Evolutionary conservation across 176 grass and related monocot genomes (phyloP).

Genomic region (Panicum miliaceum): DNA sequence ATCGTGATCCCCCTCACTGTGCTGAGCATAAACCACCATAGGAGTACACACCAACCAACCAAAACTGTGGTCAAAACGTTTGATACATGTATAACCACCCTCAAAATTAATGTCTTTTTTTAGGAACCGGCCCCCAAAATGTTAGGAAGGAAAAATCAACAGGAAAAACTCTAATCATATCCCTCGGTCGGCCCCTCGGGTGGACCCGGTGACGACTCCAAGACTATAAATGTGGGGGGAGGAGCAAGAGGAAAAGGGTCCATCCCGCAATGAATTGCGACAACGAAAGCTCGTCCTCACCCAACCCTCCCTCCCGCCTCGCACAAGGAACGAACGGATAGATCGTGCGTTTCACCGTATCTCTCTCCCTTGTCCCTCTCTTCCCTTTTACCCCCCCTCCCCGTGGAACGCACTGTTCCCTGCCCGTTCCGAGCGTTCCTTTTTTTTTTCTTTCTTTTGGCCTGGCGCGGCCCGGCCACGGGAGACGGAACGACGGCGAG

Average conservation of each 20-base stretch:
- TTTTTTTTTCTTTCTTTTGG: neutral
- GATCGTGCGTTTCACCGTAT: too few species aligned
- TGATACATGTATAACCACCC: neutral
- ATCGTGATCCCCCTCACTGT: too few species aligned
- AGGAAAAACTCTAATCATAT: neutral
- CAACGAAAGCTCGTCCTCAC: constrained; percentile 27
- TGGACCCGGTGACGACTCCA: neutral
- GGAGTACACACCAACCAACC: neutral
- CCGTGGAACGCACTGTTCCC: neutral
- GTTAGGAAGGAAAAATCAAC: neutral
- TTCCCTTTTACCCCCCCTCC: neutral
- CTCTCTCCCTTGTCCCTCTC: neutral
- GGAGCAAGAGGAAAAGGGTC: neutral
- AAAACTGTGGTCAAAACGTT: neutral
- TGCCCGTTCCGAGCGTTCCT: neutral
- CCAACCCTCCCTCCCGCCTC: neutral
- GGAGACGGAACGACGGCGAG: too few species aligned
- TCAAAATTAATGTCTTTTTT: neutral
- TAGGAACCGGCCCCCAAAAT: neutral
- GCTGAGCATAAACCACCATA: too few species aligned
- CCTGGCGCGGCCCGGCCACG: neutral
- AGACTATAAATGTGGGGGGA: constrained; percentile 6
- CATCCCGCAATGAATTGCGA: constrained; percentile 32
- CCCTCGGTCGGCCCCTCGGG: neutral
- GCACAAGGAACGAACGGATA: neutral